Conservation (phyloP, 1,284 basidiomycete species). For the Ceratobasidium papillatum region DNA sequence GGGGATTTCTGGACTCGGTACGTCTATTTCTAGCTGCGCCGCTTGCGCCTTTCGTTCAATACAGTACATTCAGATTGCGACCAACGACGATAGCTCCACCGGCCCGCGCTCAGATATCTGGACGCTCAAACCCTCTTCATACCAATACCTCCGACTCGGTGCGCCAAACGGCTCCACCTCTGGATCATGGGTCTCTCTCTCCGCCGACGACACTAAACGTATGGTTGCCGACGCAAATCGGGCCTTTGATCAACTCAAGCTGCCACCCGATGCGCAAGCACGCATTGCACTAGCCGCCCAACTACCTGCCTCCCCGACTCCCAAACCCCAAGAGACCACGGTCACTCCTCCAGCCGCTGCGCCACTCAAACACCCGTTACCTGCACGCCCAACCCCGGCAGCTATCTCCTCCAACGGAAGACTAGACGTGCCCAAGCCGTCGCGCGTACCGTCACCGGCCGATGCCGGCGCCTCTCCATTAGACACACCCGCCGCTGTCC, state of each 20-base stretch:
- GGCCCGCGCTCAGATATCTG: conserved; percentile 31
- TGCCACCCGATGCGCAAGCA: conserved; percentile 17
- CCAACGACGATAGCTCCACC: conserved; percentile 26
- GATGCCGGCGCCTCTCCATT: conserved; percentile 8
- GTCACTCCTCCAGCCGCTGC: neutral
- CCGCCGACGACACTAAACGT: conserved; percentile 33
- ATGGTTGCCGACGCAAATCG: conserved; percentile 34
- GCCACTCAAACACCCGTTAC: conserved; percentile 30
- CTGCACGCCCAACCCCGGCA: conserved; percentile 13
- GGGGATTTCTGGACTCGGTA: conserved; percentile 34
- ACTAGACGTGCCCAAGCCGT: conserved; percentile 12
- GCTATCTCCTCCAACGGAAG: conserved; percentile 3
- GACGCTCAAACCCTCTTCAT: conserved; percentile 28
- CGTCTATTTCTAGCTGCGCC: conserved; percentile 11
- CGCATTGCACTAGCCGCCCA: conserved; percentile 18
- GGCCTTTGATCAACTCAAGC: conserved; percentile 35
- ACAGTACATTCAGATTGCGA: conserved; percentile 20
- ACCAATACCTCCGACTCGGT: conserved; percentile 34
- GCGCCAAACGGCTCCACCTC: conserved; percentile 1
- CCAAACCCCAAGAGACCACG: conserved; percentile 20
- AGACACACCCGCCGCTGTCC: conserved; percentile 2
- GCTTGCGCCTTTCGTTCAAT: neutral
- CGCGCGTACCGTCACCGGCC: conserved; percentile 14
- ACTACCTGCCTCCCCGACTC: neutral
- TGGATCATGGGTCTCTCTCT: conserved; percentile 24